Evolutionary conservation across 192 early-diverging fungal species (phyloP), one percentile per base, ranked within the genome.

Genomic region (Rhizoclosmatium sp.): DNA sequence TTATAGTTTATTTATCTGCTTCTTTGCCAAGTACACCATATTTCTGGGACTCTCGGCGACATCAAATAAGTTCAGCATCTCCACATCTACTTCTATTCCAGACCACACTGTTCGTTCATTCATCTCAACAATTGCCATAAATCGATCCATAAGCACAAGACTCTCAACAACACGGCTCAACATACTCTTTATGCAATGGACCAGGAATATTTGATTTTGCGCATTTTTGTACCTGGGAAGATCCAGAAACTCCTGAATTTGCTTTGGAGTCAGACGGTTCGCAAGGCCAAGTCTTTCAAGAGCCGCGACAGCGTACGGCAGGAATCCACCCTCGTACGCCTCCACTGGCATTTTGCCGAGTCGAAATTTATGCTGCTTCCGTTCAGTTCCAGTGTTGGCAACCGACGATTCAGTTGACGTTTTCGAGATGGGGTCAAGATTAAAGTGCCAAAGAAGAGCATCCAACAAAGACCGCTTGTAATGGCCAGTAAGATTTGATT

Each of bases 1-100:
- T 40, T 40, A 14, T 39, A 14, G 21, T 39, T 3, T 40, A 2
- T 40, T 31, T 47, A 16, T 51, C 42, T 41, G 59, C 23, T 79
- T 79, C 31, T 49, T 12, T 48, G 78, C 67, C 1, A 79, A 12
- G 44, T 73, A 42, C 5, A 79, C 78, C 39, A 71, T 61, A 42
- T 79, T 79, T 45, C 78, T 56, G 7, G 78, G 78, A 9, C 39
- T 46, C 45, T 73, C 78, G 21, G 16, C 9, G 10, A 79, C 31
- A 64, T 79, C 78, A 79, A 79, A 79, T 31, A 79, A 46, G 31
- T 71, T 79, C 41, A 79, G 69, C 78, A 79, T 71, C 12, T 42
- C 44, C 40, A n/a, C 39, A 73, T 46, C 71, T 44, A 12, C 19
- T 40, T 31, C 19, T 0, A 69, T 47, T 19, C 68, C 47, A 3